Evolutionary conservation across 108 stramenopile species (phyloP).

Genomic region (Aureococcus anophagefferens): DNA sequence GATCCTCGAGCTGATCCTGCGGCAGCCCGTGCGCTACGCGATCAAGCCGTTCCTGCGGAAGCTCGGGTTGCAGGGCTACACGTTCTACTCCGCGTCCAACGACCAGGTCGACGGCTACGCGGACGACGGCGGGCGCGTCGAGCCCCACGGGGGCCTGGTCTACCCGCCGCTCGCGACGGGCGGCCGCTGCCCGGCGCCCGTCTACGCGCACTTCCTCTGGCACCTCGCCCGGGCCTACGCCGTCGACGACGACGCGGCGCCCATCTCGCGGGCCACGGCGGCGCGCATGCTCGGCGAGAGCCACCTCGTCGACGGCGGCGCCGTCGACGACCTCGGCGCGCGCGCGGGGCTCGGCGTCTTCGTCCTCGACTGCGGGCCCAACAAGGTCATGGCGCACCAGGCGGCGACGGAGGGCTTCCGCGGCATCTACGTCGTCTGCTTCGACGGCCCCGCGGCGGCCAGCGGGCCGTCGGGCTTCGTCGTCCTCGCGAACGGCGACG

Average conservation of each 20-base stretch:
- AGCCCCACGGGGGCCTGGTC: not conserved
- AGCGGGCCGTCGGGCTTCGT: not conserved
- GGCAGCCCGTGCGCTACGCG: too few species aligned
- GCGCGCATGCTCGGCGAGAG: slow-evolving; percentile 4
- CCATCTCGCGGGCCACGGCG: slow-evolving; percentile 14
- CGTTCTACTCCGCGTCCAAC: not conserved
- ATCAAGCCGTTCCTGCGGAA: too few species aligned
- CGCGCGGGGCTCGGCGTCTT: slow-evolving; percentile 20
- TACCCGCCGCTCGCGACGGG: slow-evolving; percentile 20
- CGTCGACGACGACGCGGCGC: not conserved
- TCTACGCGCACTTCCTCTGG: slow-evolving; percentile 5
- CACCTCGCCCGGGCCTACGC: slow-evolving; percentile 9
- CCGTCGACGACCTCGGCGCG: slow-evolving; percentile 10
- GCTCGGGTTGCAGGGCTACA: not conserved
- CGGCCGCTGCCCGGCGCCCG: slow-evolving; percentile 8
- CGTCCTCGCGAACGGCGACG: slow-evolving; percentile 18
- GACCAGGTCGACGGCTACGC: slow-evolving; percentile 3
- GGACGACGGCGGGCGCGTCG: not conserved
- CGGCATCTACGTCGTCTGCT: slow-evolving; percentile 20
- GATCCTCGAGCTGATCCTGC: not conserved
- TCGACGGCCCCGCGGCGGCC: slow-evolving; percentile 18
- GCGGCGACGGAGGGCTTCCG: slow-evolving; percentile 21
- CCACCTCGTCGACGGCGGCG: slow-evolving; percentile 4
- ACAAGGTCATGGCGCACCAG: slow-evolving; percentile 14
- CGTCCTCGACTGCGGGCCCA: slow-evolving; percentile 11